Conservation (phyloP, 2,329 filamentous ascomycete genomes). For the Neopestalotiopsis rosae region DNA sequence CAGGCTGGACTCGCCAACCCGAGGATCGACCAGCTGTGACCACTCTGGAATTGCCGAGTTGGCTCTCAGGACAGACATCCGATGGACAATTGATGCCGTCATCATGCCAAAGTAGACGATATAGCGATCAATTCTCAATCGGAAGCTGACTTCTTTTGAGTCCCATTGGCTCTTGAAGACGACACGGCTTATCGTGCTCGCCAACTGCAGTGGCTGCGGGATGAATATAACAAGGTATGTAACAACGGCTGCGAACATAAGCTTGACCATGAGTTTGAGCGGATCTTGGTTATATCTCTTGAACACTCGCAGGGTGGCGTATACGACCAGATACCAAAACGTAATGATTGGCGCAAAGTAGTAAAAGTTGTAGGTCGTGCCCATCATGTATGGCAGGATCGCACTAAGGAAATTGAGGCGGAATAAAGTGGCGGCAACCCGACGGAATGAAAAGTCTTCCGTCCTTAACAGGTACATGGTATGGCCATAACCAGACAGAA, state of each 20-base stretch:
- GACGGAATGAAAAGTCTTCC: slow-evolving; percentile 59
- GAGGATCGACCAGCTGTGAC: slow-evolving; percentile 24
- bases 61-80: slow-evolving; percentile 30
- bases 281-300: slow-evolving; percentile 47
- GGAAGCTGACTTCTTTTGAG: slow-evolving; percentile 53
- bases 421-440: slow-evolving; percentile 58
- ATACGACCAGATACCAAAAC: slow-evolving; percentile 68
- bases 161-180: slow-evolving; percentile 55
- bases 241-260: slow-evolving; percentile 48
- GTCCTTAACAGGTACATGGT: slow-evolving; percentile 62
- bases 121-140: slow-evolving; percentile 57
- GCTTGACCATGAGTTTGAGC: slow-evolving; percentile 51
- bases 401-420: slow-evolving; percentile 63
- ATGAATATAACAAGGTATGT: slow-evolving; percentile 37
- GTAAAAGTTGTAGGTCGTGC: slow-evolving; percentile 60
- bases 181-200: slow-evolving; percentile 42
- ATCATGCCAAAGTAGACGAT: slow-evolving; percentile 63
- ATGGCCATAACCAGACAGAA: slow-evolving; percentile 67
- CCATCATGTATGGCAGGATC: slow-evolving; percentile 59
- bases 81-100: slow-evolving; percentile 46
- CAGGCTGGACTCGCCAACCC: slow-evolving; percentile 18
- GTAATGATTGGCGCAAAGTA: slow-evolving; percentile 64
- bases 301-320: slow-evolving; percentile 51
- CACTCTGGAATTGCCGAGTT: slow-evolving; percentile 24
- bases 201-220: slow-evolving; percentile 47